Percentiles rank a stretch among this genome's conserved stretches.
phyloP scores from a whole-genome alignment of 2,329 filamentous ascomycete species.

The Fusarium proliferatum region DNA sequence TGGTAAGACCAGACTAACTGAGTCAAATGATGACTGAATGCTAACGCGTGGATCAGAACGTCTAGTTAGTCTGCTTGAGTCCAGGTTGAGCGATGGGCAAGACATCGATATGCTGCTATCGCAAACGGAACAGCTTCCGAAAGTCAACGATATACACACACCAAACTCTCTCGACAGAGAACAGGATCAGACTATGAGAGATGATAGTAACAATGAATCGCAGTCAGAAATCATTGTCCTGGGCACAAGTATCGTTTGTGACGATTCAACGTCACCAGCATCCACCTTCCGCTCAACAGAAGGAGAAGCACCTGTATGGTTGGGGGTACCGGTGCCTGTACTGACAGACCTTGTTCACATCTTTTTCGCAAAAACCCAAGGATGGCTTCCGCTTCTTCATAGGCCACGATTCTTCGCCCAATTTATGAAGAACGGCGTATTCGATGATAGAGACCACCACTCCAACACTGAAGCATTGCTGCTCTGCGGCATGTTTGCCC shows the following conservation, averaged over 20 bases:
- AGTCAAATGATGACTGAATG: accelerated
- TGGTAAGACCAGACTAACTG: not conserved
- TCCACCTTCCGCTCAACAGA: not conserved
- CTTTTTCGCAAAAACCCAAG: not conserved
- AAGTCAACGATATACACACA: not conserved
- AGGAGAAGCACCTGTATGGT: accelerated
- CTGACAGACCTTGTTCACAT: not conserved
- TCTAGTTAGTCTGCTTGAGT: not conserved
- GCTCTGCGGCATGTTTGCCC: not conserved
- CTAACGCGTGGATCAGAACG: not conserved
- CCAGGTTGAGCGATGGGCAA: not conserved
- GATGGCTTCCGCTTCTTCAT: not conserved
- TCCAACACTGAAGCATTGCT: not conserved
- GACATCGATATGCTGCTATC: not conserved
- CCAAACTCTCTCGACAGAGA: not conserved
- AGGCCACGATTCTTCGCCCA: not conserved
- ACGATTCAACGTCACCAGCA: not conserved
- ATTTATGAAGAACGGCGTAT: not conserved
- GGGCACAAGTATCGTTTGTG: accelerated
- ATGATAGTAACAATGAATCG: not conserved
- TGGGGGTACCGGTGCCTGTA: accelerated
- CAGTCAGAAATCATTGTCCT: not conserved
- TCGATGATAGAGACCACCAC: not conserved
- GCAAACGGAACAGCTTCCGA: not conserved
- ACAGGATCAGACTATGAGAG: not conserved